Evolutionary conservation across 192 early-diverging fungal species (phyloP).

Genomic region (Coemansia sp.): DNA sequence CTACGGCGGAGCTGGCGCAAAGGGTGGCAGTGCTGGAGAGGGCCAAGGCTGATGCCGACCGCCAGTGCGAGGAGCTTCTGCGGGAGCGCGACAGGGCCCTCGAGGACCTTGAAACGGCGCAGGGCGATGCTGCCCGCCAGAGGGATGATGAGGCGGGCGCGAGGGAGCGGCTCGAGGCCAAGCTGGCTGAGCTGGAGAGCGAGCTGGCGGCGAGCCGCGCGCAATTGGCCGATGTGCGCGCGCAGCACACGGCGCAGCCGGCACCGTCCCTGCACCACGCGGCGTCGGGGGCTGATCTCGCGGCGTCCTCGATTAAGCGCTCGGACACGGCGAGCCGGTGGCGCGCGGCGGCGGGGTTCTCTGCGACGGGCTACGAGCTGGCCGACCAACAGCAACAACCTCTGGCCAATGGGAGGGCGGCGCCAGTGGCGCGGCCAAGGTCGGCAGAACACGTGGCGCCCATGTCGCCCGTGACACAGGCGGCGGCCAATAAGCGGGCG

Average conservation of each 20-base stretch:
- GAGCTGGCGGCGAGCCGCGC: conserved; percentile 27
- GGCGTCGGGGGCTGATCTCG: not conserved
- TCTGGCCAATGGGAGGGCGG: not conserved
- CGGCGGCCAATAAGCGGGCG: conserved; percentile 26
- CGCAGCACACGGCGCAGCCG: conserved; percentile 44
- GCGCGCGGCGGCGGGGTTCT: conserved; percentile 29
- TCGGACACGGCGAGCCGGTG: conserved; percentile 34
- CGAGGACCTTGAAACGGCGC: not conserved
- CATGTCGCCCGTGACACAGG: not conserved
- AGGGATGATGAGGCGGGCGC: not conserved
- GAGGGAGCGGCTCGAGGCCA: conserved; percentile 20
- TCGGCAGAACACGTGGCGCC: no score
- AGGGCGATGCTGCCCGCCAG: not conserved
- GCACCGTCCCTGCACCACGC: conserved; percentile 19
- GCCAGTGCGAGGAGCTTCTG: conserved; percentile 11
- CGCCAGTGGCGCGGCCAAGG: not conserved
- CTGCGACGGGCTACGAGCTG: conserved; percentile 45
- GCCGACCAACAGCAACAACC: conserved; percentile 15
- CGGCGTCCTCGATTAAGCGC: conserved; percentile 24
- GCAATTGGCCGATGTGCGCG: conserved; percentile 37
- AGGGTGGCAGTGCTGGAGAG: conserved; percentile 24
- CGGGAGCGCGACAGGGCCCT: conserved; percentile 11
- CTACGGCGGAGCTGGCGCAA: conserved; percentile 17
- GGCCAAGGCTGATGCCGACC: conserved; percentile 31
- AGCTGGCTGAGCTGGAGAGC: conserved; percentile 43